Evolutionary conservation across 306 rosid species (phyloP).

Genomic region (Boehmeria nivea): DNA sequence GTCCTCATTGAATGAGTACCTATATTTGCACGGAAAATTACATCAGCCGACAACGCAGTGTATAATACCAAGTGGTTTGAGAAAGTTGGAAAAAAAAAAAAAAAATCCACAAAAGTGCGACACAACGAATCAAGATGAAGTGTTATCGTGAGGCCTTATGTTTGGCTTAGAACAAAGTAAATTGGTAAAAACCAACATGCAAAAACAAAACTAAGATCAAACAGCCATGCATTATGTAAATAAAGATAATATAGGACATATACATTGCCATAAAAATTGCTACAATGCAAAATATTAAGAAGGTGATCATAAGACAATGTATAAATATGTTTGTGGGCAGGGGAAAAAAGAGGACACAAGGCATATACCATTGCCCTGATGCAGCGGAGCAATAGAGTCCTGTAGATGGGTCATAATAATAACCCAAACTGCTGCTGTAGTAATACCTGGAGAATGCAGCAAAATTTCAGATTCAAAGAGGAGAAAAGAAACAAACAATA

Average conservation of each 20-base stretch:
- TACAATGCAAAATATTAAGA: too few relatives aligned
- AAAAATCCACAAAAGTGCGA: neutral
- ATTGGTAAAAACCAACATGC: too few relatives aligned
- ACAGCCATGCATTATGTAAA: too few relatives aligned
- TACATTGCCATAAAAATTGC: too few relatives aligned
- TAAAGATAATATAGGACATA: too few relatives aligned
- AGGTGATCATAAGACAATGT: too few relatives aligned
- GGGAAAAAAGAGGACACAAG: neutral
- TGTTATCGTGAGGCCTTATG: too few relatives aligned
- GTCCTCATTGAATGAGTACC: conserved; percentile 55
- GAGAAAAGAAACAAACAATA: neutral
- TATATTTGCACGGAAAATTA: neutral
- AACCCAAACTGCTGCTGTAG: conserved; percentile 24
- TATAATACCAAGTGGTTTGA: too few relatives aligned
- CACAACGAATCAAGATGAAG: too few relatives aligned
- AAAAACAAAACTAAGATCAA: too few relatives aligned
- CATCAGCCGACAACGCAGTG: neutral
- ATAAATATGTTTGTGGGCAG: too few relatives aligned
- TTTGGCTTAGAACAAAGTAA: too few relatives aligned
- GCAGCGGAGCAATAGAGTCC: conserved; percentile 30
- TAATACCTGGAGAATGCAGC: conserved; percentile 17
- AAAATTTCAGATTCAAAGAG: neutral
- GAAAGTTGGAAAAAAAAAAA: neutral
- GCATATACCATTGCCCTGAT: conserved; percentile 25
- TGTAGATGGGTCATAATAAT: conserved; percentile 27